Evolutionary conservation across 805 yeast species (phyloP), one percentile per base, ranked within the genome.

Genomic region (Nematodospora valgi): DNA sequence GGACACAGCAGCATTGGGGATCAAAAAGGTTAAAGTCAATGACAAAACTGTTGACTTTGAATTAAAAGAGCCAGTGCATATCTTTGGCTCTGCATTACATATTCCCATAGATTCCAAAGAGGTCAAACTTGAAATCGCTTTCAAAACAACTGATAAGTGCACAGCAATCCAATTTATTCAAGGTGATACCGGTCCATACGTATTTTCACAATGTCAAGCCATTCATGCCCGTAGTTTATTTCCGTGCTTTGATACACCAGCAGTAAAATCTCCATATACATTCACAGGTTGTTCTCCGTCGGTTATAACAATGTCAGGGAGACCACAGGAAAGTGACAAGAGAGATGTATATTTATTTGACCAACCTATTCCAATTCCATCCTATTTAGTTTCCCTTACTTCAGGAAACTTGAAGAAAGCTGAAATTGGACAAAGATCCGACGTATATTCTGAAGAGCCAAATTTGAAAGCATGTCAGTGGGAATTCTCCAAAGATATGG

Each of bases 221-320:
- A 58, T 58, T 32, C 66, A 60, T 36, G 66, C 64, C 18, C 47
- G 66, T 24, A 54, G 59, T 20, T 46, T 60, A 34, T 59, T 58
- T 45, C 66, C 66, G 3, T 57, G 66, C 39, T 60, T 60, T 41
- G 66, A 60, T 37, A 60, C 64, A 3, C 66, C 66, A 4, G 59
- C 54, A 4, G 49, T 56, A 16, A 60, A 60, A 39, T 46, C 58
- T 7, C 48, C 57, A 0, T 60, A 52, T 43, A 42, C 39, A 24
- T 46, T 55, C 42, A 39, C 35, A 21, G 62, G 56, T 14, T 43
- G 38, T 11, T 59, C 64, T 1, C 58, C 59, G 4, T 40, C 43
- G 32, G 44, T 40, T 22, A 48, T 51, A 0, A 46, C 59, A 23
- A 56, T 60, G 61, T 54, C 63, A 3, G 66, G 63, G 2, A 49